phyloP scores from a whole-genome alignment of 2,329 filamentous ascomycete genomes.

The Calonectria leucothoes region DNA sequence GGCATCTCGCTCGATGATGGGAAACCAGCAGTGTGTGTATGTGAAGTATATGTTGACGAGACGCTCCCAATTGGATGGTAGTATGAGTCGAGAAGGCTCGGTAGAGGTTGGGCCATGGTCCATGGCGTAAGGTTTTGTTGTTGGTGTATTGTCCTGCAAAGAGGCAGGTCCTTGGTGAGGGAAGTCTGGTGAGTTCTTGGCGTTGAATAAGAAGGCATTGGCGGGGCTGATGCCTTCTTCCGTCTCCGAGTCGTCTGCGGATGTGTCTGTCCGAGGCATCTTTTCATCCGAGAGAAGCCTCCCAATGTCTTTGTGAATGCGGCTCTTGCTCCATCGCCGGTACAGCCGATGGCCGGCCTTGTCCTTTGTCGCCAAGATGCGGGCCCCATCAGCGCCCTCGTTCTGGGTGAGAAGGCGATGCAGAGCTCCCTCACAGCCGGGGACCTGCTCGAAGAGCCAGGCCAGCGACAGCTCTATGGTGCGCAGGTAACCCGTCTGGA shows the following conservation, averaged over 20 bases:
- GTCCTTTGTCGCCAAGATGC: conserved; percentile 63
- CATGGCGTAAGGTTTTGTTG: conserved; percentile 15
- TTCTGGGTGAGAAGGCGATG: conserved; percentile 63
- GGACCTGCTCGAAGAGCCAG: conserved; percentile 72
- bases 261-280: conserved; percentile 46
- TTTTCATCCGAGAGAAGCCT: conserved; percentile 65
- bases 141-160: conserved; percentile 20
- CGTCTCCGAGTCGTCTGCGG: conserved; percentile 47
- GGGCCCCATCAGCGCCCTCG: conserved; percentile 52
- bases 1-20: conserved; percentile 75
- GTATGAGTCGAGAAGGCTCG: conserved; percentile 39
- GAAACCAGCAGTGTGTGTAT: conserved; percentile 82
- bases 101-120: conserved; percentile 6
- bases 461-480: conserved; percentile 77
- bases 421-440: conserved; percentile 69
- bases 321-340: conserved; percentile 71
- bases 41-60: conserved; percentile 80
- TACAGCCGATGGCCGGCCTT: conserved; percentile 67
- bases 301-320: conserved; percentile 72
- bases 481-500: conserved; percentile 84
- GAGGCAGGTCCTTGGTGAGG: conserved; percentile 27
- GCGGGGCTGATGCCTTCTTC: conserved; percentile 43
- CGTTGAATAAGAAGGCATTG: conserved; percentile 30
- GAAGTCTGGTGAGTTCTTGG: conserved; percentile 34
- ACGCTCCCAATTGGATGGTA: conserved; percentile 67